A percentile compares a stretch with the other conserved stretches of the same genome.
These are phyloP conservation scores for Pezizomycotina sp. DNA, from an alignment of 2,329 filamentous ascomycete species.

Conservation along the genomic window DNA sequence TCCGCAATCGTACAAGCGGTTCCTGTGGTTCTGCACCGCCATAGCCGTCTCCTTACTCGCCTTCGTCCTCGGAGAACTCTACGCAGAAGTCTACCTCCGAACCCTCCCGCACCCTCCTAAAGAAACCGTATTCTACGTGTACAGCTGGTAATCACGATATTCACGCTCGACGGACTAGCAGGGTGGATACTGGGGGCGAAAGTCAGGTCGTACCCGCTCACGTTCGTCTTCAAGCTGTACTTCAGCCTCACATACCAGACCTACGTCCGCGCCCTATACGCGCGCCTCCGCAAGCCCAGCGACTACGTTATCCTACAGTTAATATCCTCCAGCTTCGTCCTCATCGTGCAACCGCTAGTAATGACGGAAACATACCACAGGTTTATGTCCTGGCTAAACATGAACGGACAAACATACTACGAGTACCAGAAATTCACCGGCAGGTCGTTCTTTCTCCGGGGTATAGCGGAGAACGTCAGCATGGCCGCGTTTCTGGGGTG, in stretches of 20 bases:
- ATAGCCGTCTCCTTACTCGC: constrained; percentile 46
- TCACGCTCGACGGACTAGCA: constrained; percentile 46
- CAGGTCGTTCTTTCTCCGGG: constrained; percentile 51
- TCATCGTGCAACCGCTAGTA: constrained; percentile 46
- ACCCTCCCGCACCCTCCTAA: constrained; percentile 49
- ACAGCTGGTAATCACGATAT: constrained; percentile 52
- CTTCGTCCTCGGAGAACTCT: constrained; percentile 51
- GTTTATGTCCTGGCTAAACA: constrained; percentile 36
- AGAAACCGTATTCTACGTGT: constrained; percentile 53
- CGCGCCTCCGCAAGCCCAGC: constrained; percentile 45
- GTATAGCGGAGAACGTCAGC: constrained; percentile 48
- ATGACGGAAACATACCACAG: constrained; percentile 46
- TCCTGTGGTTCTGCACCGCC: constrained; percentile 52
- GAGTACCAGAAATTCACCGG: constrained; percentile 51
- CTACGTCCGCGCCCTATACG: constrained; percentile 52
- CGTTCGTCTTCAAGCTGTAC: constrained; percentile 56
- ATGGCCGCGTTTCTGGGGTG: constrained; percentile 53
- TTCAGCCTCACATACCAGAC: constrained; percentile 56
- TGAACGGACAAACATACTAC: constrained; percentile 44
- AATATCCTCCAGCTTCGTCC: constrained; percentile 45
- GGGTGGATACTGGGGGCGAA: constrained; percentile 52
- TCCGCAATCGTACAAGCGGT: constrained; percentile 40
- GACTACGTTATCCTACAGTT: constrained; percentile 51
- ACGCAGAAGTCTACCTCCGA: constrained; percentile 51
- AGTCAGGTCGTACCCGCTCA: constrained; percentile 52